Base-by-base conservation (phyloP, 345 rosid genomes). In the Raphanus sativus region DNA sequence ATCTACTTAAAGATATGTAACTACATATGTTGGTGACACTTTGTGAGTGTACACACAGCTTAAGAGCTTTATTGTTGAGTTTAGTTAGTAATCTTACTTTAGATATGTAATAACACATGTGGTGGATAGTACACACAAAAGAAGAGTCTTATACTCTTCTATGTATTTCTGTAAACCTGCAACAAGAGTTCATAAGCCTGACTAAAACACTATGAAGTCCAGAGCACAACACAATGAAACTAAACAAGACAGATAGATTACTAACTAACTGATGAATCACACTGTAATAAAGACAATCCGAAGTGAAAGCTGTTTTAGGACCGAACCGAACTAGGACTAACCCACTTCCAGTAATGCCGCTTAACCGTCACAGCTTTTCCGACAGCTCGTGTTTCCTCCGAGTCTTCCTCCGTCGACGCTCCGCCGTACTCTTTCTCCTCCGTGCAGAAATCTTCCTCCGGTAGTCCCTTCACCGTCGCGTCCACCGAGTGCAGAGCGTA, bases 261-360 rank as follows among this genome's bases (percentile, higher is more conserved):
- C n/a, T 48, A 17, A 48, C n/a, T 48, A 8, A 48, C 17, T 48
- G 17, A 48, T n/a, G 17, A 48, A 42, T 5, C 6, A 10, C 55
- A 6, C 55, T n/a, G 55, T 48, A 48, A 48, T n/a, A 48, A 48
- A 48, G 55, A 48, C 7, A 5, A 48, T 48, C 17, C n/a, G 10
- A 54, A 56, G 59, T 48, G 69, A 62, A 55, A 36, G 12, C 50
- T 55, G 26, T 6, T 63, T 77, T 69, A 88, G 36, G 85, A 67
- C 67, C 66, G 68, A 79, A 86, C 65, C 8, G 83, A 87, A 85
- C 77, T 86, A 15, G 83, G 72, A 81, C 87, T 82, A 83, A 94
- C 96, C 98, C 98, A 92, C 72, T 87, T 85, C 98, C 98, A 94
- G 76, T 83, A 81, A 85, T 94, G 98, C 81, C 84, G 85, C 76